Evolutionary conservation across 2,329 filamentous ascomycete species (phyloP), one percentile per base, ranked within the genome.

Genomic region (Cladophialophora psammophila): DNA sequence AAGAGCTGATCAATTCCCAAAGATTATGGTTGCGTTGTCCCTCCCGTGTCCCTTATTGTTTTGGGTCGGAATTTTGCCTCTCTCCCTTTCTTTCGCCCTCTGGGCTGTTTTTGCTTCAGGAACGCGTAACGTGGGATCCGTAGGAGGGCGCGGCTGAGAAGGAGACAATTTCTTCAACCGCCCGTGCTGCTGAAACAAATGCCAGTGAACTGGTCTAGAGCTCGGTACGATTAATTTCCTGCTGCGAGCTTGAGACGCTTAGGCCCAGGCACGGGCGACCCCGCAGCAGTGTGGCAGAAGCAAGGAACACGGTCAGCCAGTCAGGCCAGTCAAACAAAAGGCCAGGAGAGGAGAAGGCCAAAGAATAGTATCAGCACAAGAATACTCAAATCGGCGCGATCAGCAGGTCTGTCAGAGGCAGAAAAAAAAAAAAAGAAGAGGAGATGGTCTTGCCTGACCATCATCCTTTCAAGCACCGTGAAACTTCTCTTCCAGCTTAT

Each of bases 261-360:
- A 60, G 62, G 48, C 50, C 65, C 68, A 69, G 65, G 65, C 65
- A 69, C 68, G 68, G 65, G 53, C 59, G 60, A 70, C 68, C 68
- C 65, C 68, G 68, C 68, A 68, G 65, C 60, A 38, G 54, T 53
- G 36, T 35, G 50, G 50, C 60, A 63, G 61, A 65, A 60, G 62
- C 63, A 62, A 70, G 63, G 63, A 62, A 69, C 67, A 57, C 58
- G 50, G 64, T 50, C 55, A 62, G 56, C 60, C 56, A 62, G 52
- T 56, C 52, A 54, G 58, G 56, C 60, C 56, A 62, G 52, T 56
- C 52, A 54, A 45, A 42, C 59, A 55, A 53, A 68, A 62, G 57
- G 57, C 42, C 52, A 50, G 62, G 40, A 63, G 54, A 32, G 36
- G 55, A 60, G 40, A 54, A 56, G 26, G 32, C 40, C 52, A 45